These are phyloP conservation scores for Oryza coarctata DNA, from an alignment of 176 grass and related monocot species.

Conservation along the genomic window DNA sequence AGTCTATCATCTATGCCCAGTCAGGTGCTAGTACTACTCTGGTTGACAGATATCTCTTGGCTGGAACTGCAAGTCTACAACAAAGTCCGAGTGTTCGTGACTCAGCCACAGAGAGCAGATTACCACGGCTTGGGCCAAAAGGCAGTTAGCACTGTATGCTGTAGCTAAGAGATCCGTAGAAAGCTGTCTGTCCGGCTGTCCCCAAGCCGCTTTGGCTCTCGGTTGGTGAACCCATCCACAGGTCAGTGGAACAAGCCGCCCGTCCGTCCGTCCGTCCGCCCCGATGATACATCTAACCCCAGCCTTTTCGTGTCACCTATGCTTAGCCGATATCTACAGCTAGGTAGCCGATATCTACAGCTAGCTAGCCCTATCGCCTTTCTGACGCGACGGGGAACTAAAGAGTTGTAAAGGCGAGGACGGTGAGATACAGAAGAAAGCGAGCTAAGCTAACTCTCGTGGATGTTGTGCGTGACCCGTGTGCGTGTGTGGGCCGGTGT, in stretches of 20 bases:
- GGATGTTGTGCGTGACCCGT: conserved; percentile 12
- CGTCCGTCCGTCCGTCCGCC: too few relatives aligned
- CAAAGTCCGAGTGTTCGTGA: conserved; percentile 23
- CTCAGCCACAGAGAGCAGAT: conserved; percentile 31
- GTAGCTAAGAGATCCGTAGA: neutral
- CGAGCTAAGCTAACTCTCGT: conserved; percentile 4
- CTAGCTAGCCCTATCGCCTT: neutral
- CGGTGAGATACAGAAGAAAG: neutral
- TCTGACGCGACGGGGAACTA: conserved; percentile 26
- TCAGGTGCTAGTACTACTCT: too few relatives aligned
- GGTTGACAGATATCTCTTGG: too few relatives aligned
- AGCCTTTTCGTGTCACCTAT: neutral
- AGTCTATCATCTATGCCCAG: too few relatives aligned
- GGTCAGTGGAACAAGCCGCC: neutral
- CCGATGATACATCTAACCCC: too few relatives aligned
- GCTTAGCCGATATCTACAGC: neutral
- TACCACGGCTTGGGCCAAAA: conserved; percentile 29
- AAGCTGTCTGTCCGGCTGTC: neutral
- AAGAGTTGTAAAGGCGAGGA: neutral
- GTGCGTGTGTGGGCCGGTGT: neutral
- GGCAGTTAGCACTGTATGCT: neutral
- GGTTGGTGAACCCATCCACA: conserved; percentile 15
- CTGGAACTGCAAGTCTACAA: neutral
- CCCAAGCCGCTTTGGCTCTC: neutral
- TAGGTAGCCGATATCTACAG: too few relatives aligned